Percentiles rank a stretch among this genome's conserved stretches.
These are phyloP conservation scores for Blakeslea trispora DNA, from an alignment of 371 early-diverging fungal species.

Conservation along the genomic window DNA sequence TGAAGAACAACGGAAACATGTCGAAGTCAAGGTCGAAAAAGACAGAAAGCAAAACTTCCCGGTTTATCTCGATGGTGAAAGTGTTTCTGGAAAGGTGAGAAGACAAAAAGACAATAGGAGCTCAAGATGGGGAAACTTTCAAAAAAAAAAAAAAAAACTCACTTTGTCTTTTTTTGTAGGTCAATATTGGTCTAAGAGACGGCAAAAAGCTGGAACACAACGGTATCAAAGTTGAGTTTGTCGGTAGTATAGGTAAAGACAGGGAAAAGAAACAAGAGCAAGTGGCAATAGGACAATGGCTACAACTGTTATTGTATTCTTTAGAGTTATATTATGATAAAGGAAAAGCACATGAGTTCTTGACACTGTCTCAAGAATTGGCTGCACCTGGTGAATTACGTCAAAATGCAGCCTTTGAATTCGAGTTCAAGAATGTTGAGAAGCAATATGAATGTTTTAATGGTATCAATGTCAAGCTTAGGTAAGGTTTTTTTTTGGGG, in stretches of 20 bases:
- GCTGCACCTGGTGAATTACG: conserved; percentile 88
- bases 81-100: conserved; percentile 88
- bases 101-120: not conserved
- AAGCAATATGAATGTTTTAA: conserved; percentile 91
- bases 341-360: conserved; percentile 93
- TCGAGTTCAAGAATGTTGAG: conserved; percentile 92
- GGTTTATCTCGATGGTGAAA: conserved; percentile 96
- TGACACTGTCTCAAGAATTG: conserved; percentile 84
- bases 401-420: conserved; percentile 73
- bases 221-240: conserved; percentile 96
- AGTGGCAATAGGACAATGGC: no score
- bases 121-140: not conserved
- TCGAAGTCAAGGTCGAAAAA: conserved; percentile 81
- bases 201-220: conserved; percentile 95
- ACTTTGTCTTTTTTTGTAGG: conserved; percentile 55
- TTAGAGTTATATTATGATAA: conserved; percentile 93
- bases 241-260: conserved; percentile 87
- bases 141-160: not conserved
- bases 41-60: conserved; percentile 85
- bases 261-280: not conserved
- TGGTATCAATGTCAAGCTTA: conserved; percentile 89
- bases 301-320: no score
- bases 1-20: conserved; percentile 75
- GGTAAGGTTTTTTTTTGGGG: conserved; percentile 38
- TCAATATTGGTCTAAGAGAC: conserved; percentile 84